Base-by-base conservation (phyloP, 2,329 filamentous ascomycete species). In the Orbilia blumenaviensis region DNA sequence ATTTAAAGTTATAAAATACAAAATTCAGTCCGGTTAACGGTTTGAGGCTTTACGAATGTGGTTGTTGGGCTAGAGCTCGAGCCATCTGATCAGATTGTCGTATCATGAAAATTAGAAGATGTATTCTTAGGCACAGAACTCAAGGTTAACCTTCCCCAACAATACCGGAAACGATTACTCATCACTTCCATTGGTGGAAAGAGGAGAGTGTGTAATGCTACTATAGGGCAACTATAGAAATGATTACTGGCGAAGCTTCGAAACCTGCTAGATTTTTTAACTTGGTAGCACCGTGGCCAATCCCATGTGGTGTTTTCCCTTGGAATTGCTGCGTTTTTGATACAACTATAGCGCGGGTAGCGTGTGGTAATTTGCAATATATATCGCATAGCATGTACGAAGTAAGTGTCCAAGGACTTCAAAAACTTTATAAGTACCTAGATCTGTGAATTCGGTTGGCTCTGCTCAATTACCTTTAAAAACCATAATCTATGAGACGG, bases 1-100 rank as follows among this genome's bases (percentile, higher is more conserved):
- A 25, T 2, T 36, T 23, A 32, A 23, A 18, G 52, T 21, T 38
- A 56, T 38, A 38, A 18, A 56, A 56, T n/a, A n/a, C n/a, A n/a
- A n/a, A n/a, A n/a, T n/a, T n/a, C n/a, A n/a, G n/a, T n/a, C n/a
- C n/a, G 42, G 23, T 10, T 56, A 56, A 9, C 32, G 12, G 16
- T 23, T 38, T 54, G 48, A 34, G 48, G 48, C n/a, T 34, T 54
- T 21, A 25, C n/a, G n/a, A n/a, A n/a, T n/a, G n/a, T n/a, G n/a
- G n/a, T n/a, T 4, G 29, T 25, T 18, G 52, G 29, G 18, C 10
- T 25, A 8, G 38, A 56, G 52, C 52, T 56, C 52, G 52, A 38
- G 52, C 52, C 52, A 56, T 38, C 16, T 38, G 32, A 56, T 38
- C 16, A 25, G 32, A 56, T 56, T 56, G 32, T 56, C 52, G 32